phyloP scores from a whole-genome alignment of 1,284 basidiomycete genomes.

The Pterula multifida region DNA sequence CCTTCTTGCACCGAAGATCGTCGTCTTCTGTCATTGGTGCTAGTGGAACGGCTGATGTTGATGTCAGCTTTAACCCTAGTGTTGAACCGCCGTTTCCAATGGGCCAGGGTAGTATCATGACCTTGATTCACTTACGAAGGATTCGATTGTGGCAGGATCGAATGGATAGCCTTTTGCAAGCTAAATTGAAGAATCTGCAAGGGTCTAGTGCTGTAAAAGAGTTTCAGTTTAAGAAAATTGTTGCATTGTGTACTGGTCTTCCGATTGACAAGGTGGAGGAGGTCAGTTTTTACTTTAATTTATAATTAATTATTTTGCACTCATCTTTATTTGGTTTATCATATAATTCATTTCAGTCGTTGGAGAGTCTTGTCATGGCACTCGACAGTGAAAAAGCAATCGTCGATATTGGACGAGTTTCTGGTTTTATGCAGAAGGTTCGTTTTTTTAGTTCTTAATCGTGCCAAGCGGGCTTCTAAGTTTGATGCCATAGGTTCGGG shows the following conservation, averaged over 20 bases:
- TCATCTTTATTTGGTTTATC: too few relatives aligned
- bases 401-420: conserved; percentile 77
- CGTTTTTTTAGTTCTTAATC: conserved; percentile 7
- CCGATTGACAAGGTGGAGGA: conserved; percentile 82
- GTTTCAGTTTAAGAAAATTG: conserved; percentile 83
- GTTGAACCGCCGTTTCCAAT: conserved; percentile 57
- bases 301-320: neutral
- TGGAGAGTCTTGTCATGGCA: conserved; percentile 79
- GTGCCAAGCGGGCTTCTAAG: conserved; percentile 12
- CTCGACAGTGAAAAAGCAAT: conserved; percentile 82
- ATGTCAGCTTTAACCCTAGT: conserved; percentile 51
- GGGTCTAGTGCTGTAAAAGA: conserved; percentile 79
- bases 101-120: conserved; percentile 36
- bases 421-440: conserved; percentile 83
- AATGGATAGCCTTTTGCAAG: conserved; percentile 63
- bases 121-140: conserved; percentile 60
- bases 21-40: conserved; percentile 47
- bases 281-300: conserved; percentile 55
- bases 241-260: conserved; percentile 82
- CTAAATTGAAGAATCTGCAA: conserved; percentile 58
- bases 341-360: conserved; percentile 41
- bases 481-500: conserved; percentile 39
- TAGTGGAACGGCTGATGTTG: conserved; percentile 21
- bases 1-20: conserved; percentile 61
- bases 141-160: conserved; percentile 75